Conservation (phyloP, 1,139 yeast genomes). For the Geotrichum reessii region DNA sequence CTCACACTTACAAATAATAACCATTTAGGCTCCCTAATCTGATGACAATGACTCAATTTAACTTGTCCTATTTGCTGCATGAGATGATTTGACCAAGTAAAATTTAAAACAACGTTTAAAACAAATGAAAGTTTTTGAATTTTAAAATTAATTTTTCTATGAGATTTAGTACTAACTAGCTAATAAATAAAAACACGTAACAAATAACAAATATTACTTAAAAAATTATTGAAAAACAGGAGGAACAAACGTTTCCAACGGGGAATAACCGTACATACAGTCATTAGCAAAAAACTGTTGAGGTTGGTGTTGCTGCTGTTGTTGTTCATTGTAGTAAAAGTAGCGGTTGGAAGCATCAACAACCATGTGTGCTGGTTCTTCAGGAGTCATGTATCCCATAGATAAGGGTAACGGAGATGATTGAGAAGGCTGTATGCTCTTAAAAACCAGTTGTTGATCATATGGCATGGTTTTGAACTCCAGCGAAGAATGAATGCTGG, state of each 20-base stretch:
- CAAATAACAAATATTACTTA: not conserved
- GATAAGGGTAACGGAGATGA: not conserved
- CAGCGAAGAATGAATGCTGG: not conserved
- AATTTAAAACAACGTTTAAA: no score
- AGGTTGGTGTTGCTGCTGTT: not conserved
- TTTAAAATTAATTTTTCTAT: not conserved
- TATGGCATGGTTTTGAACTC: not conserved
- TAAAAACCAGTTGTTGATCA: not conserved
- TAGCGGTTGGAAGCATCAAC: not conserved
- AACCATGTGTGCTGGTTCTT: not conserved
- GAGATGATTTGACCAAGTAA: no score
- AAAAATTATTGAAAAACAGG: slow-evolving; percentile 6
- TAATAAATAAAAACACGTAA: not conserved
- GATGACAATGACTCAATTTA: not conserved
- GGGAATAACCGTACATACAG: slow-evolving; percentile 1
- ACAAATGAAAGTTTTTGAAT: not conserved
- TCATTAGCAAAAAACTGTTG: slow-evolving; percentile 1
- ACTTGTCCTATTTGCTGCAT: not conserved
- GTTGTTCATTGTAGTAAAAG: slow-evolving; percentile 2
- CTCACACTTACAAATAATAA: no score
- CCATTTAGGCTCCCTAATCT: not conserved
- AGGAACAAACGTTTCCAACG: slow-evolving; percentile 13
- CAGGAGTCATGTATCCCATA: slow-evolving; percentile 11
- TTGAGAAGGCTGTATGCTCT: not conserved
- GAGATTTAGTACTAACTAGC: not conserved